Conservation (phyloP, 2,329 filamentous ascomycete species). For the Akanthomyces muscarius region DNA sequence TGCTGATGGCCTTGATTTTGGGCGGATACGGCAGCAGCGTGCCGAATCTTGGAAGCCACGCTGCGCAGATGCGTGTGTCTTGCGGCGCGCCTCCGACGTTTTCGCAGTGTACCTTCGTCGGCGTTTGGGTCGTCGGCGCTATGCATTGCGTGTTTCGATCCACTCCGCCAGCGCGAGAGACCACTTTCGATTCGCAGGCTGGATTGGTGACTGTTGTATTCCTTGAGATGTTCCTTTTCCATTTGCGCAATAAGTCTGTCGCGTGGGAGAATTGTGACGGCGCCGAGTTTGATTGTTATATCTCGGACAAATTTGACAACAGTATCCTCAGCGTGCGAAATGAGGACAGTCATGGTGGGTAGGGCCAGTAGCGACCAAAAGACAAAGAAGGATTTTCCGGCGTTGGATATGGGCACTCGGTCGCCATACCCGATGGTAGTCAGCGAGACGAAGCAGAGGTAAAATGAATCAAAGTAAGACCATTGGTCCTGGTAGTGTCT, state of each 20-base stretch:
- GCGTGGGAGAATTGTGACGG: slow-evolving; percentile 57
- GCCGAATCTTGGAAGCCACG: slow-evolving; percentile 8
- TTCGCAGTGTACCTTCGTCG: slow-evolving; percentile 5
- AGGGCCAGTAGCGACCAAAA: slow-evolving; percentile 85
- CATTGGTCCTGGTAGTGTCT: slow-evolving; percentile 50
- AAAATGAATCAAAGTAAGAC: slow-evolving; percentile 76
- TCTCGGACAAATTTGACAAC: slow-evolving; percentile 62
- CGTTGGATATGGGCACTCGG: slow-evolving; percentile 68
- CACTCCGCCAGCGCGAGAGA: neutral
- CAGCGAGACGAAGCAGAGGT: slow-evolving; percentile 80
- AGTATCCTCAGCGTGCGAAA: slow-evolving; percentile 80
- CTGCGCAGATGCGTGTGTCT: neutral
- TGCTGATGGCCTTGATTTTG: slow-evolving; percentile 28
- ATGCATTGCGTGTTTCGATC: neutral
- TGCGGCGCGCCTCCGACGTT: neutral
- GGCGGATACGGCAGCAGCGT: slow-evolving; percentile 11
- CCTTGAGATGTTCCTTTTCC: slow-evolving; percentile 39
- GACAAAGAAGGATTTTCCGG: slow-evolving; percentile 83
- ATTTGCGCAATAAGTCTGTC: slow-evolving; percentile 41
- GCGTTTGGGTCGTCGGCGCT: slow-evolving; percentile 5
- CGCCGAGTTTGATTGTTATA: slow-evolving; percentile 52
- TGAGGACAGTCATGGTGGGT: slow-evolving; percentile 82
- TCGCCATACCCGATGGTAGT: slow-evolving; percentile 89
- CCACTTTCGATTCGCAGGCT: neutral
- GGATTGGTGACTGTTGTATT: slow-evolving; percentile 33